Percentiles rank a stretch among this genome's conserved stretches.
phyloP scores from a whole-genome alignment of 2,329 filamentous ascomycete species.

The Colletotrichum paranaense region DNA sequence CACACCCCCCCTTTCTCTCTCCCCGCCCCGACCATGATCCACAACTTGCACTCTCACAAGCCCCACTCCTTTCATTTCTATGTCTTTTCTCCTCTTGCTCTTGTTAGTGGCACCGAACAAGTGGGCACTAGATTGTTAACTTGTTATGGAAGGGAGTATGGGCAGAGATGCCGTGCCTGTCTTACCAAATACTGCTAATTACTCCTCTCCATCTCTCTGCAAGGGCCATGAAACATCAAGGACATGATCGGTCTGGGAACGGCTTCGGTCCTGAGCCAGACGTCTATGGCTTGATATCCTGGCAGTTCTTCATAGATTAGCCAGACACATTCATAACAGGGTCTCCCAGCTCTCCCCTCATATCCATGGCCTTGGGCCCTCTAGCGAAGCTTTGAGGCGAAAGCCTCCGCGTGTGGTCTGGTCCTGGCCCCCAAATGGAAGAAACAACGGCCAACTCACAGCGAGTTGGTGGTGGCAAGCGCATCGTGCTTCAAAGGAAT shows the following conservation, averaged over 20 bases:
- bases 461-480: background rate
- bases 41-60: background rate
- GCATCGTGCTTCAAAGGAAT: slow-evolving; percentile 1
- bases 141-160: background rate
- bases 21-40: background rate
- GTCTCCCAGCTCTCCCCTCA: background rate
- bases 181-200: background rate
- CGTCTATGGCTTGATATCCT: background rate
- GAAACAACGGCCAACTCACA: background rate
- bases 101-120: background rate
- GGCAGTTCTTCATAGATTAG: background rate
- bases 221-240: background rate
- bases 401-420: slow-evolving; percentile 6
- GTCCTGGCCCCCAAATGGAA: slow-evolving; percentile 2
- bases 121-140: background rate
- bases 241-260: background rate
- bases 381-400: slow-evolving; percentile 29
- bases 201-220: background rate
- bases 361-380: background rate
- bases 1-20: background rate
- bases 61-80: background rate
- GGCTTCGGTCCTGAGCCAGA: background rate
- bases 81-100: background rate
- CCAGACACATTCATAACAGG: background rate
- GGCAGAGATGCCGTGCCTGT: background rate